Base-by-base conservation (phyloP, 345 rosid species). In the Murraya paniculata region DNA sequence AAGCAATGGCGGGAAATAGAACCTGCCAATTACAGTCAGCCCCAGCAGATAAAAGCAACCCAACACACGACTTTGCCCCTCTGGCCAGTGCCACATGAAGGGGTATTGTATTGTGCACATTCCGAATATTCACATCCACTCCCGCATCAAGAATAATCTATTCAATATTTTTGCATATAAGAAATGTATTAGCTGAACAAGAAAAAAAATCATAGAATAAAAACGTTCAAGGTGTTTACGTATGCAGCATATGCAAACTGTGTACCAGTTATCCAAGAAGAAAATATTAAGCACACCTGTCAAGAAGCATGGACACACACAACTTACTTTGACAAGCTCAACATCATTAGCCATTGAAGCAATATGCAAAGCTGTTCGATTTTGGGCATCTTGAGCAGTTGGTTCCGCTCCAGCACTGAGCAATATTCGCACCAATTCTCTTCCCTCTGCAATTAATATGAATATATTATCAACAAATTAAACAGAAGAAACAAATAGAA, bases 391-490 rank as follows among this genome's bases (percentile, higher is more conserved):
- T 85, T 91, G 97, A 67, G 94, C 91, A 71, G 91, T 90, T 74
- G 93, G 92, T 85, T 92, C 94, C 41, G 99, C 99, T 71, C 98
- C 99, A 81, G 97, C 97, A 74, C 90, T 90, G 76, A 96, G 95
- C 88, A 96, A 81, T 79, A 91, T 71, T 71, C 87, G 89, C 83
- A 92, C 99, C 83, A 94, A 81, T 76, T 94, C 89, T 85, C 98
- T 94, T 56, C 99, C 97, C 89, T 96, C 99, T 95, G 79, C 88
- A 87, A 83, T 74, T 67, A 76, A 81, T 76, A 80, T 27, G 64
- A 50, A 61, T n/a, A 30, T 41, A 50, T 55, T 11, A 61, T 64
- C 1, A 38, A 57, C 38, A 27, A 68, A 79, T 25, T 68, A 67
- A 70, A 25, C 36, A 77, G 14, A 55, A 77, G 57, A 68, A 41